Evolutionary conservation across 2,329 filamentous ascomycete genomes (phyloP), one percentile per base, ranked within the genome.

Genomic region (Blumeriella jaapii): DNA sequence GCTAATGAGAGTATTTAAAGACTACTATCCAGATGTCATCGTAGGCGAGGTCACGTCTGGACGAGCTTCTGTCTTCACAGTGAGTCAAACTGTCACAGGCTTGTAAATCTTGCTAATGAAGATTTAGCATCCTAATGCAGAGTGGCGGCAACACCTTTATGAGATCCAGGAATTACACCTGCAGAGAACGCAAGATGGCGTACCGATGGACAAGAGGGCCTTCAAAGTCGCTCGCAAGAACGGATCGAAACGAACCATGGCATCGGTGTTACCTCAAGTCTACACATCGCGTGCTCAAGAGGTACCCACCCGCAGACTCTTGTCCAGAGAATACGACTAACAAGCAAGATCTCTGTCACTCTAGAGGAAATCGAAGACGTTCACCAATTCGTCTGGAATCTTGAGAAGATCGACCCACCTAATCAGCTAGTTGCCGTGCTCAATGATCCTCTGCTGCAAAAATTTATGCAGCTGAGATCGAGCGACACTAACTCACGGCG

Each of bases 11-110:
- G 74, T 89, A n/a, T 93, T 79, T 62, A 91, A 91, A 54, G 84
- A 89, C 55, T 93, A 89, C 57, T 93, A 89, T 51, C 84, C 85
- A 0, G 84, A 93, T 55, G 83, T 93, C 36, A 83, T 93, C 40
- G 70, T 89, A 10, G 82, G 79, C 14, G 78, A 80, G 44, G 64
- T 71, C 3, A 69, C 74, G 18, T 64, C 65, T 34, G 73, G 73
- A 23, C 68, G 69, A 40, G 73, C 74, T 1, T 69, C 71, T 3
- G 65, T 72, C 1, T 79, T 79, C 55, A 76, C 72, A 56, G 69
- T 71, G 53, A 22, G 48, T 13, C 12, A 23, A 15, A 24, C 10
- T 20, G 12, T 9, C 16, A 8, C 29, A n/a, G 11, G 6, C 3
- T 26, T 31, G 12, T 12, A 18, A 20, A 6, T 26, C n/a, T 19